Evolutionary conservation across 305 asterid genomes (phyloP).

Genomic region (Rubia peregrina): DNA sequence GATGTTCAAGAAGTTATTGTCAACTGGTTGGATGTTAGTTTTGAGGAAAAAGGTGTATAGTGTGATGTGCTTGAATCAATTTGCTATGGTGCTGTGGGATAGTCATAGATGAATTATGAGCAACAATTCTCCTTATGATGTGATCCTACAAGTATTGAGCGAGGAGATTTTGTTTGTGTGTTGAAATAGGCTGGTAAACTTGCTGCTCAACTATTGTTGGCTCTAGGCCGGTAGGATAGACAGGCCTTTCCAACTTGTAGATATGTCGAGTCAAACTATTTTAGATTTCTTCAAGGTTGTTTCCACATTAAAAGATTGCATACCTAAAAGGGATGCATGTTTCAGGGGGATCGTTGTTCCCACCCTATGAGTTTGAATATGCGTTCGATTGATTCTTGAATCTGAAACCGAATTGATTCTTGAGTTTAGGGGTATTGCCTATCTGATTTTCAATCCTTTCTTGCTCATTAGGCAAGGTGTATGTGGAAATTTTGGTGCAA

Average conservation of each 20-base stretch:
- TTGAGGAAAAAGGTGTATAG: constrained; percentile 3
- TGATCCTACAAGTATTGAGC: not conserved
- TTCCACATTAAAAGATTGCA: not conserved
- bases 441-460: not conserved
- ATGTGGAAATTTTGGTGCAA: not conserved
- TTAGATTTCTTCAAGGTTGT: not conserved
- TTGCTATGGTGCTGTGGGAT: not conserved
- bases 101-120: not conserved
- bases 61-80: not conserved
- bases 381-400: not conserved
- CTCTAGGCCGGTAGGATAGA: not conserved
- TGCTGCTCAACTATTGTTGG: not conserved
- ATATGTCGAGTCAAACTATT: not conserved
- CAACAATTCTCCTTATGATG: not conserved
- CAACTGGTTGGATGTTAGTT: not conserved
- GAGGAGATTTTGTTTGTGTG: not conserved
- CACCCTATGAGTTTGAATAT: not conserved
- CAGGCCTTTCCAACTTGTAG: not conserved
- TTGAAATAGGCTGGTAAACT: not conserved
- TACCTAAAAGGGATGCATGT: not conserved
- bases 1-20: not conserved
- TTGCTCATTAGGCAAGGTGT: not conserved
- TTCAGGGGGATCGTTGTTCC: not conserved
- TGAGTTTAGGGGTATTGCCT: not conserved
- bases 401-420: not conserved